These are phyloP conservation scores for Hypoxylon sp. DNA, from an alignment of 2,329 filamentous ascomycete genomes.

Conservation along the genomic window DNA sequence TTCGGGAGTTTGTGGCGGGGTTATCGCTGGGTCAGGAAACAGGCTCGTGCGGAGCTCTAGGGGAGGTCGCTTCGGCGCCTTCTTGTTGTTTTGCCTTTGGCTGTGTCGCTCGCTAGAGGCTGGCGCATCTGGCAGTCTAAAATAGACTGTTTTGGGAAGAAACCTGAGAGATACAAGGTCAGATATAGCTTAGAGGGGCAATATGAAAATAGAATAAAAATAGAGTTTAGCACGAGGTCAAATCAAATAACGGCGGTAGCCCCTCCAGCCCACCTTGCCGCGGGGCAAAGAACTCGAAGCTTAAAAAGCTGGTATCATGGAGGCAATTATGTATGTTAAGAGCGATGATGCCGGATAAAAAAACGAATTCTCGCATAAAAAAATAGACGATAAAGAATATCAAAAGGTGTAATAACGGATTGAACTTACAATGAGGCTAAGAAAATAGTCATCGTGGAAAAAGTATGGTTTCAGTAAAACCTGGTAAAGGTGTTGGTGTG, in stretches of 20 bases:
- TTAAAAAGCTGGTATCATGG: not conserved
- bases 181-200: slow-evolving; percentile 26
- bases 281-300: not conserved
- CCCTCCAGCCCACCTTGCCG: slow-evolving; percentile 3
- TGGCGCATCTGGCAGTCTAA: slow-evolving; percentile 70
- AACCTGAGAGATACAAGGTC: slow-evolving; percentile 68
- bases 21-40: slow-evolving; percentile 59
- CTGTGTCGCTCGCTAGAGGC: slow-evolving; percentile 48
- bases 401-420: slow-evolving; percentile 3
- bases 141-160: slow-evolving; percentile 90
- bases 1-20: slow-evolving; percentile 64
- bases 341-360: no score
- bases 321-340: no score
- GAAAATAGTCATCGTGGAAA: slow-evolving; percentile 59
- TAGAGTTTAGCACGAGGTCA: no score
- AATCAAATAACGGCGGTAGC: no score
- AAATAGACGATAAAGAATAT: no score
- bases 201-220: no score
- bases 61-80: slow-evolving; percentile 41
- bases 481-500: slow-evolving; percentile 1
- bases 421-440: slow-evolving; percentile 58
- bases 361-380: no score
- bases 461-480: slow-evolving; percentile 2
- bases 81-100: slow-evolving; percentile 42
- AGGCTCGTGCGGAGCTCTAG: slow-evolving; percentile 59